A percentile compares a stretch with the other conserved stretches of the same genome.
These are phyloP conservation scores for Podospora pseudopauciseta DNA, from an alignment of 495 filamentous ascomycete species.

Conservation along the genomic window DNA sequence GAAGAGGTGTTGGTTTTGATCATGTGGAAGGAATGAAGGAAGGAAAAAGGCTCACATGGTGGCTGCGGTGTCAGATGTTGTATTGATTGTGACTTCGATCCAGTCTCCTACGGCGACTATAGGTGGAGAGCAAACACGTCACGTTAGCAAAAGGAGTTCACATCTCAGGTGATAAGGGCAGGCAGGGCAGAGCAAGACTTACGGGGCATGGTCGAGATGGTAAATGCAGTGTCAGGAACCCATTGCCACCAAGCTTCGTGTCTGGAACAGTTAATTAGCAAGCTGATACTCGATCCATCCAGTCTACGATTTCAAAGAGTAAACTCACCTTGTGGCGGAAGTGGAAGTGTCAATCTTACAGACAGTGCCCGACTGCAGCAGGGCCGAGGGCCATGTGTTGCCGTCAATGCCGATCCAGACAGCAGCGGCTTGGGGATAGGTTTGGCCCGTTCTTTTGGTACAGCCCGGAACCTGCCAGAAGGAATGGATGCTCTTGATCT, in stretches of 20 bases:
- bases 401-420: conserved; percentile 35
- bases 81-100: conserved; percentile 31
- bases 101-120: conserved; percentile 28
- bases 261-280: conserved; percentile 8
- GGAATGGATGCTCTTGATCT: conserved; percentile 28
- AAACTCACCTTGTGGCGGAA: conserved; percentile 18
- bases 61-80: conserved; percentile 24
- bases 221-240: conserved; percentile 22
- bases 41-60: conserved; percentile 19
- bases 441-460: conserved; percentile 17
- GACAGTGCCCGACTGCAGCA: conserved; percentile 32
- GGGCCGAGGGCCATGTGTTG: conserved; percentile 17
- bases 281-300: not conserved
- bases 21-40: not conserved
- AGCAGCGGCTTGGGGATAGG: conserved; percentile 30
- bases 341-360: conserved; percentile 32
- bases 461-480: conserved; percentile 28
- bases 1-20: not conserved
- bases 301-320: not conserved
- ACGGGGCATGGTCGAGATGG: conserved; percentile 27
- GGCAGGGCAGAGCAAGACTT: not conserved
- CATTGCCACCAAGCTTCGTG: conserved; percentile 35
- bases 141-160: not conserved
- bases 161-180: not conserved
- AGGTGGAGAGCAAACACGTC: not conserved